These are phyloP conservation scores for Cladophialophora exuberans DNA, from an alignment of 2,329 filamentous ascomycete species.

Conservation along the genomic window DNA sequence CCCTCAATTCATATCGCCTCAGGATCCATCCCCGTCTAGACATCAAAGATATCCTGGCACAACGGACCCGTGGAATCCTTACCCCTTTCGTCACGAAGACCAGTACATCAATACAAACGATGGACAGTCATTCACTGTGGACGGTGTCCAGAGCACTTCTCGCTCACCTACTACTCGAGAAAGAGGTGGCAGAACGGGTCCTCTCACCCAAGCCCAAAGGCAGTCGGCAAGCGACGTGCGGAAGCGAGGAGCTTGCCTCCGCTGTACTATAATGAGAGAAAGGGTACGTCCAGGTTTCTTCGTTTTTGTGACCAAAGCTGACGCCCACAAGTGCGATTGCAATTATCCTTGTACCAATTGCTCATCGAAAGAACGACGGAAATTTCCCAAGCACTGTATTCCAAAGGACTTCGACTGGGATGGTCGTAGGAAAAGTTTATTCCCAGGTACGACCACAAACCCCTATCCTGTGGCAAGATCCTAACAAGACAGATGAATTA, in stretches of 20 bases:
- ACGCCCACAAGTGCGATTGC: slow-evolving; percentile 26
- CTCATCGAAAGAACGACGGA: slow-evolving; percentile 26
- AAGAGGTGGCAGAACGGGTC: slow-evolving; percentile 22
- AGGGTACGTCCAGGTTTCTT: slow-evolving; percentile 13
- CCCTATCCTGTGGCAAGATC: neutral
- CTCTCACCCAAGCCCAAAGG: slow-evolving; percentile 18
- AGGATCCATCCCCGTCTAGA: slow-evolving; percentile 9
- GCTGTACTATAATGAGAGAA: slow-evolving; percentile 30
- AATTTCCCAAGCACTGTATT: slow-evolving; percentile 26
- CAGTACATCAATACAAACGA: slow-evolving; percentile 4
- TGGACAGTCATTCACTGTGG: neutral
- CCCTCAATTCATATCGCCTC: slow-evolving; percentile 17
- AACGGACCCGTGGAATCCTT: slow-evolving; percentile 20
- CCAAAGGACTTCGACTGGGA: slow-evolving; percentile 20
- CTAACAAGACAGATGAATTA: slow-evolving; percentile 23
- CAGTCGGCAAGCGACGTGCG: slow-evolving; percentile 26
- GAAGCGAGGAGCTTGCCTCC: slow-evolving; percentile 27
- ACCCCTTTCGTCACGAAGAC: slow-evolving; percentile 16
- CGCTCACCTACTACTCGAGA: slow-evolving; percentile 9
- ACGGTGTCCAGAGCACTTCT: neutral
- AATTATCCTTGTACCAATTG: slow-evolving; percentile 17
- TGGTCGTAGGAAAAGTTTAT: slow-evolving; percentile 9
- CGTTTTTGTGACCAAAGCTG: slow-evolving; percentile 23
- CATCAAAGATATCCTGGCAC: slow-evolving; percentile 16
- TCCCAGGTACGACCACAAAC: slow-evolving; percentile 19